Evolutionary conservation across 2,329 filamentous ascomycete genomes (phyloP), one percentile per base, ranked within the genome.

Genomic region (Rhynchosporium secalis): DNA sequence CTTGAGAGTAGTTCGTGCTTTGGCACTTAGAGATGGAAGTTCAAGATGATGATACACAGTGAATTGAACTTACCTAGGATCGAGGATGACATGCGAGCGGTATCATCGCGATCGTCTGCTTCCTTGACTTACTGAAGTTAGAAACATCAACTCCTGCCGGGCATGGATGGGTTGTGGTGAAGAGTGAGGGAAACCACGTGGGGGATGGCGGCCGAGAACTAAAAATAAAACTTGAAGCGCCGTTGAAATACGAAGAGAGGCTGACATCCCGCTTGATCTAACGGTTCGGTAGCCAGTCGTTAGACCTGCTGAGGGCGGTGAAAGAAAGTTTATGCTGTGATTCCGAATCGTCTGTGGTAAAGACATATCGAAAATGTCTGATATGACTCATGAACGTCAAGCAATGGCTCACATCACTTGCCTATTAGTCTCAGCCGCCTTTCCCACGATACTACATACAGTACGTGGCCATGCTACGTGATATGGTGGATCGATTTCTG

Each of bases 171-270:
- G 20, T 20, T 20, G 20, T 15, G 3, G 40, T 54, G 36, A 41
- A n/a, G 49, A 28, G 36, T 4, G 13, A 33, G 7, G 36, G 15
- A 8, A 54, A 40, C 9, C 51, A 54, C 51, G 36, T 40, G 36
- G 20, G n/a, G 20, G 33, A 40, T 20, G 36, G 40, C 33, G 51
- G 36, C 28, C 26, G 51, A 33, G 15, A 54, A 41, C 51, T 54
- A 54, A 54, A 54, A 54, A 54, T 54, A 54, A 54, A 20, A 40
- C 51, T 40, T 15, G 12, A 54, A 54, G 36, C 49, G 33, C 49
- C 49, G 15, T 10, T 36, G 41, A 26, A 52, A 54, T 54, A 54
- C 51, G 51, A 54, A 38, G 20, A 28, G 36, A 54, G 51, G 51
- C 51, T 41, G 51, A 54, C 31, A 52, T n/a, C 36, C 15, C n/a